phyloP scores from a whole-genome alignment of 805 yeast species.

The Ogataea saltuana region DNA sequence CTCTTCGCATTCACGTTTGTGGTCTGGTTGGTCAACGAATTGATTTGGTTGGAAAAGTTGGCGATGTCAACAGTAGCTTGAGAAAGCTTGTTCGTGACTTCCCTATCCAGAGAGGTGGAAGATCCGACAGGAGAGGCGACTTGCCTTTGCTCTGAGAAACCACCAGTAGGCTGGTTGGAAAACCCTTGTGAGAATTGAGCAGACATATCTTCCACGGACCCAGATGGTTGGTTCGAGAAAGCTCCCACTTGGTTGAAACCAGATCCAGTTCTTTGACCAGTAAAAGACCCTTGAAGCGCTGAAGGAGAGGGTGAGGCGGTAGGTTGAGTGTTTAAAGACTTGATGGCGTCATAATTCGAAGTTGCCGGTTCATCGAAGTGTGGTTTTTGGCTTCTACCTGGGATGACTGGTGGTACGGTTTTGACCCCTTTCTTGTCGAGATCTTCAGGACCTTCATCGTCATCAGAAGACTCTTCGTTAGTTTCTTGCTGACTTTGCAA shows the following conservation, averaged over 20 bases:
- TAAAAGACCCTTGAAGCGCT: slow-evolving; percentile 22
- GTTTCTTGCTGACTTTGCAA: slow-evolving; percentile 41
- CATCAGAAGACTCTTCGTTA: slow-evolving; percentile 37
- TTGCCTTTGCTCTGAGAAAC: slow-evolving; percentile 10
- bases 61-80: slow-evolving; percentile 85
- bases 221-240: slow-evolving; percentile 8
- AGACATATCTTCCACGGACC: slow-evolving; percentile 4
- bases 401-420: slow-evolving; percentile 34
- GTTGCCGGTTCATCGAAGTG: slow-evolving; percentile 28
- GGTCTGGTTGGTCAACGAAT: slow-evolving; percentile 75
- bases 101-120: slow-evolving; percentile 50
- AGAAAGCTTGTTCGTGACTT: slow-evolving; percentile 68
- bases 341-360: slow-evolving; percentile 52
- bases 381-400: slow-evolving; percentile 40
- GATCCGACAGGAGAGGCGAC: slow-evolving; percentile 7
- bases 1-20: slow-evolving; percentile 68
- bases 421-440: slow-evolving; percentile 27
- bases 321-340: slow-evolving; percentile 12
- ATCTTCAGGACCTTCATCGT: slow-evolving; percentile 40
- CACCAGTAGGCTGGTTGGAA: slow-evolving; percentile 21
- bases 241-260: slow-evolving; percentile 1
- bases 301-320: slow-evolving; percentile 18
- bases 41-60: slow-evolving; percentile 80
- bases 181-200: slow-evolving; percentile 9
- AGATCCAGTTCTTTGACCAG: slow-evolving; percentile 8